These are phyloP conservation scores for Trichoderma reesei DNA, from an alignment of 495 filamentous ascomycete species.

Conservation along the genomic window DNA sequence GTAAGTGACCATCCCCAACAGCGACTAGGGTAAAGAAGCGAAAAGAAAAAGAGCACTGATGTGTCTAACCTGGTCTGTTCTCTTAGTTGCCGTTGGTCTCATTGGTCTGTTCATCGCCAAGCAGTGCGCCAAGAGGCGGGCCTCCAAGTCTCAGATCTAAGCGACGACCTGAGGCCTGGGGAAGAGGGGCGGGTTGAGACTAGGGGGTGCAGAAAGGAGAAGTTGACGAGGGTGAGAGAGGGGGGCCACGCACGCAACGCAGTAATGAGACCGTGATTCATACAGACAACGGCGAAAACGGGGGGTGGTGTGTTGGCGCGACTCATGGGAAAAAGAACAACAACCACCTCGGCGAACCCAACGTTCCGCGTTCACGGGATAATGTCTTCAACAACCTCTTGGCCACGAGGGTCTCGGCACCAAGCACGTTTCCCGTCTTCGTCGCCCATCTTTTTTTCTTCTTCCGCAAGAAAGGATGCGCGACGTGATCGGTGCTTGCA, in stretches of 20 bases:
- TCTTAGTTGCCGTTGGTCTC: conserved; percentile 35
- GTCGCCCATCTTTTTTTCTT: not conserved
- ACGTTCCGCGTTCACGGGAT: not conserved
- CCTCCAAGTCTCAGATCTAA: conserved; percentile 21
- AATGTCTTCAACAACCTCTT: not conserved
- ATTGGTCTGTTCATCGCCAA: conserved; percentile 36
- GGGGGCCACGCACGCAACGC: no score
- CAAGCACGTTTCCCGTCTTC: not conserved
- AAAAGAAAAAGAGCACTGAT: no score
- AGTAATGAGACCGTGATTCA: conserved; percentile 7
- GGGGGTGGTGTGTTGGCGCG: conserved; percentile 7
- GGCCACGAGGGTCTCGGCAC: conserved; percentile 4
- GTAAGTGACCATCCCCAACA: not conserved
- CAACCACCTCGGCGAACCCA: no score
- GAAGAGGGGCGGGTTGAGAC: conserved; percentile 11
- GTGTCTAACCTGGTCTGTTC: not conserved
- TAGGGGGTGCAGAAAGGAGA: conserved; percentile 12
- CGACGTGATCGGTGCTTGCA: not conserved
- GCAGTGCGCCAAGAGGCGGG: conserved; percentile 29
- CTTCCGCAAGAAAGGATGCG: not conserved
- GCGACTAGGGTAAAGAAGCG: not conserved
- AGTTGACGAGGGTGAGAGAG: no score
- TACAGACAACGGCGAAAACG: conserved; percentile 8
- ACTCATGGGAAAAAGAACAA: not conserved
- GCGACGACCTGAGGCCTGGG: conserved; percentile 15